Conservation (phyloP, 805 yeast genomes). For the Nakazawaea peltata region DNA sequence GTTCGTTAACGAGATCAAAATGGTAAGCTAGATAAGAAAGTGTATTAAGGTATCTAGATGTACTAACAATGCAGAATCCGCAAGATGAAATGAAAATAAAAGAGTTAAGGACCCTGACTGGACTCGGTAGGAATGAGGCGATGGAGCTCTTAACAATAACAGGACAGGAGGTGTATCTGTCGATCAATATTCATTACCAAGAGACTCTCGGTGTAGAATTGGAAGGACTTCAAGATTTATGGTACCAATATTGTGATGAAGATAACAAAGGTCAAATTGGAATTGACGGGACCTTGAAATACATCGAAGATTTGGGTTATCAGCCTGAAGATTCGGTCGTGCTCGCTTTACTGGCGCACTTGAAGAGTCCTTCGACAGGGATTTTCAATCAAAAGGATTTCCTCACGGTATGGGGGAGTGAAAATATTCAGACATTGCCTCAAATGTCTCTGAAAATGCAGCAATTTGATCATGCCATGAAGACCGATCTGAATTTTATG, state of each 20-base stretch:
- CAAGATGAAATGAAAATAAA: too few relatives aligned
- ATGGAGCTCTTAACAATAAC: too few relatives aligned
- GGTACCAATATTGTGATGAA: constrained; percentile 18
- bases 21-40: too few relatives aligned
- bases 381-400: constrained; percentile 44
- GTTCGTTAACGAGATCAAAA: too few relatives aligned
- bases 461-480: constrained; percentile 24
- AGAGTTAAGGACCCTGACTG: too few relatives aligned
- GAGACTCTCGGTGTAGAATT: too few relatives aligned
- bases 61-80: too few relatives aligned
- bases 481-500: constrained; percentile 32
- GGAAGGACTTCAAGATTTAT: too few relatives aligned
- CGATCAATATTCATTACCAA: too few relatives aligned
- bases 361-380: constrained; percentile 64
- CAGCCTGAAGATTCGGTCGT: constrained; percentile 71
- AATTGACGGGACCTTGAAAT: constrained; percentile 69
- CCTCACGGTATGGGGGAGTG: constrained; percentile 48
- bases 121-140: too few relatives aligned
- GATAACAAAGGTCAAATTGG: constrained; percentile 39
- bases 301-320: constrained; percentile 57
- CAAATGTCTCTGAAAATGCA: constrained; percentile 39
- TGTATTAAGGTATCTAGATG: too few relatives aligned
- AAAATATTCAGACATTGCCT: constrained; percentile 19
- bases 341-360: constrained; percentile 59
- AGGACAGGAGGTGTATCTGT: too few relatives aligned